Conservation (phyloP, 306 rosid species). For the Citrullus amarus region DNA sequence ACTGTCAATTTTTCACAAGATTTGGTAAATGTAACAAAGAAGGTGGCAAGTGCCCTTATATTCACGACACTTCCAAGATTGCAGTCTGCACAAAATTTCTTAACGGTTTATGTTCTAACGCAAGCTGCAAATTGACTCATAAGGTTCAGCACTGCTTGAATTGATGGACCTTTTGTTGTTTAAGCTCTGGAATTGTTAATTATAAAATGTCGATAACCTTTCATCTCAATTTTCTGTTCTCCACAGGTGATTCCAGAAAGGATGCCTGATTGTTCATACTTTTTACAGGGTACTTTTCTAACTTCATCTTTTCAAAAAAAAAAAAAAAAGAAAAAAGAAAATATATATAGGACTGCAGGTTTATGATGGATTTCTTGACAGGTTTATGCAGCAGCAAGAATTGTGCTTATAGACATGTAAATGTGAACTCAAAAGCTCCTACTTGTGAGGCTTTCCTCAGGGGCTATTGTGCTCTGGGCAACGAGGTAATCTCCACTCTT, state of each 20-base stretch:
- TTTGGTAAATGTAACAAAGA: constrained; percentile 90
- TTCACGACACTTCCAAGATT: constrained; percentile 88
- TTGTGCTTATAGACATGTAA: constrained; percentile 92
- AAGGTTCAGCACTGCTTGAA: constrained; percentile 37
- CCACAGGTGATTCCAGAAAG: constrained; percentile 95
- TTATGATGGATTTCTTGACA: constrained; percentile 49
- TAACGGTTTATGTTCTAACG: constrained; percentile 73
- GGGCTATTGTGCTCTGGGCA: constrained; percentile 86
- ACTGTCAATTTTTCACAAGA: constrained; percentile 88
- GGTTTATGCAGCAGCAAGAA: constrained; percentile 75
- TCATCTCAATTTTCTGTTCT: constrained; percentile 16
- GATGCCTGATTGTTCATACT: constrained; percentile 94
- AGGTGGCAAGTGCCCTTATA: constrained; percentile 84
- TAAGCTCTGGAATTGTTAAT: constrained; percentile 3
- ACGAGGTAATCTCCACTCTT: constrained; percentile 52
- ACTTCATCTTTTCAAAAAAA: constrained; percentile 2
- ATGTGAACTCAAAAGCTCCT: constrained; percentile 78
- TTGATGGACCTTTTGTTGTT: neutral
- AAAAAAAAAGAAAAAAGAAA: neutral
- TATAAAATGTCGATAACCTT: constrained; percentile 1
- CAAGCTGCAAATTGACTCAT: constrained; percentile 90
- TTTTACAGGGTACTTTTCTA: constrained; percentile 56
- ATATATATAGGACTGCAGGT: constrained; percentile 13
- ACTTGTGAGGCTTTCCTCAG: constrained; percentile 82
- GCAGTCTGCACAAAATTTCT: constrained; percentile 96